Conservation (phyloP, 2,329 filamentous ascomycete species). For the Fusarium globosum region DNA sequence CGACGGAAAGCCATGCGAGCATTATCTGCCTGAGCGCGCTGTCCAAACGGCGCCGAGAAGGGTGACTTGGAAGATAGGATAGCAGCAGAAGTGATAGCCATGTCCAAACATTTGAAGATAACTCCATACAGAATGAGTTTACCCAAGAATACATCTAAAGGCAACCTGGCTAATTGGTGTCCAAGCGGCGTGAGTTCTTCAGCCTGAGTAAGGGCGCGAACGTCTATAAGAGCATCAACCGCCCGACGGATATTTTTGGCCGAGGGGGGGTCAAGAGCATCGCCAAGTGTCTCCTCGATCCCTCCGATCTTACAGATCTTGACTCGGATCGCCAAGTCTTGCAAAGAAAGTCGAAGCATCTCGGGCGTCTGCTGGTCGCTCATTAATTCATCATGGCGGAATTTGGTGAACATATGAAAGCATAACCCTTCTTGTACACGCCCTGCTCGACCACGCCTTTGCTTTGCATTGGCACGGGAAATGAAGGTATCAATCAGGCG, state of each 20-base stretch:
- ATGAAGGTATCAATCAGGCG: slow-evolving; percentile 94
- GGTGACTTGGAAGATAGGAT: slow-evolving; percentile 95
- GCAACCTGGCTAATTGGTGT: slow-evolving; percentile 85
- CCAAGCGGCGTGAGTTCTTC: slow-evolving; percentile 92
- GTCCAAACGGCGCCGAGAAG: slow-evolving; percentile 87
- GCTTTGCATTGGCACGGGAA: slow-evolving; percentile 93
- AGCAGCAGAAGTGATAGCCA: slow-evolving; percentile 89
- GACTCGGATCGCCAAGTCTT: slow-evolving; percentile 94
- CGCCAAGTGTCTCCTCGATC: slow-evolving; percentile 88
- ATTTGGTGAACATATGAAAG: slow-evolving; percentile 94
- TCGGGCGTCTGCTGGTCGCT: slow-evolving; percentile 95
- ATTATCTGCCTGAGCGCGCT: slow-evolving; percentile 83
- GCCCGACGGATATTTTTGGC: slow-evolving; percentile 93
- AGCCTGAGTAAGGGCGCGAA: slow-evolving; percentile 81
- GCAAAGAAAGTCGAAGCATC: slow-evolving; percentile 91
- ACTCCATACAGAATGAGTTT: slow-evolving; percentile 90
- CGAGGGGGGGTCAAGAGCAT: slow-evolving; percentile 90
- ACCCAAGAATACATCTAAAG: slow-evolving; percentile 92
- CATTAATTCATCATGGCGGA: slow-evolving; percentile 86
- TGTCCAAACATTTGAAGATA: slow-evolving; percentile 91
- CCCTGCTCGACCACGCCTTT: slow-evolving; percentile 91
- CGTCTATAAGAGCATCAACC: slow-evolving; percentile 92
- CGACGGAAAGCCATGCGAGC: slow-evolving; percentile 82
- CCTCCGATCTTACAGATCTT: slow-evolving; percentile 97
- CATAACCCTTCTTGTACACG: slow-evolving; percentile 95